Percentiles rank a stretch among this genome's conserved stretches.
These are phyloP conservation scores for Aspergillus conjunctus DNA, from an alignment of 495 filamentous ascomycete genomes.

Conservation along the genomic window DNA sequence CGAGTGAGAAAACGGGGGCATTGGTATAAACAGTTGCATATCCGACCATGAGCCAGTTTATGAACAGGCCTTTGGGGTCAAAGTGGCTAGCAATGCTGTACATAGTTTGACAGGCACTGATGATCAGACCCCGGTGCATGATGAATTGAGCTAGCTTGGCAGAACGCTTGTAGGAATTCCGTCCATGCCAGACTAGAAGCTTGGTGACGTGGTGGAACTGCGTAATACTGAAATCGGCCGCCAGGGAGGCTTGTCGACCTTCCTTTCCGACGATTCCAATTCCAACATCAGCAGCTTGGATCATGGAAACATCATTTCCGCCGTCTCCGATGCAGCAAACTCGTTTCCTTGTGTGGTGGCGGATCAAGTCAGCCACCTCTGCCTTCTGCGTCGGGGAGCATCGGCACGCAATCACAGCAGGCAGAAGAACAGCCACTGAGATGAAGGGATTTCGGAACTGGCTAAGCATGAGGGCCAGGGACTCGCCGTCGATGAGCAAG, in stretches of 20 bases:
- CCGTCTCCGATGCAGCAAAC: slow-evolving; percentile 97
- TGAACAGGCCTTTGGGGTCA: slow-evolving; percentile 91
- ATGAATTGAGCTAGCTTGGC: slow-evolving; percentile 98
- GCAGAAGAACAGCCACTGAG: slow-evolving; percentile 80
- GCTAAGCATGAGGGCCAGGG: slow-evolving; percentile 76
- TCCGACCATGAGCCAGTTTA: slow-evolving; percentile 95
- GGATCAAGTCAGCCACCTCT: slow-evolving; percentile 88
- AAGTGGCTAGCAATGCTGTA: slow-evolving; percentile 91
- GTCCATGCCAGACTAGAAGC: slow-evolving; percentile 95
- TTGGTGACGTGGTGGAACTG: slow-evolving; percentile 97
- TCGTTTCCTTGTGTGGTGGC: slow-evolving; percentile 86
- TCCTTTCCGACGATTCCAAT: slow-evolving; percentile 99
- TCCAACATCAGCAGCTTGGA: slow-evolving; percentile 95
- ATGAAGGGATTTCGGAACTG: slow-evolving; percentile 86
- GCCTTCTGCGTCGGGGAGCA: slow-evolving; percentile 98
- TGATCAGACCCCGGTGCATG: slow-evolving; percentile 95
- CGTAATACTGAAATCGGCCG: slow-evolving; percentile 93
- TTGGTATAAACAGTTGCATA: slow-evolving; percentile 98
- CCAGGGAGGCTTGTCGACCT: slow-evolving; percentile 89
- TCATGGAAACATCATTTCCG: slow-evolving; percentile 99
- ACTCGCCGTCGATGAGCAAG: slow-evolving; percentile 94
- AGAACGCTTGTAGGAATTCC: slow-evolving; percentile 93
- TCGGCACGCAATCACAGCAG: slow-evolving; percentile 92
- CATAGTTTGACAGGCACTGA: slow-evolving; percentile 94
- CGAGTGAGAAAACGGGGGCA: slow-evolving; percentile 90